Percentiles rank a stretch among this genome's conserved stretches.
phyloP scores from a whole-genome alignment of 2,329 filamentous ascomycete genomes.

The Hymenoscyphus fructigenus region DNA sequence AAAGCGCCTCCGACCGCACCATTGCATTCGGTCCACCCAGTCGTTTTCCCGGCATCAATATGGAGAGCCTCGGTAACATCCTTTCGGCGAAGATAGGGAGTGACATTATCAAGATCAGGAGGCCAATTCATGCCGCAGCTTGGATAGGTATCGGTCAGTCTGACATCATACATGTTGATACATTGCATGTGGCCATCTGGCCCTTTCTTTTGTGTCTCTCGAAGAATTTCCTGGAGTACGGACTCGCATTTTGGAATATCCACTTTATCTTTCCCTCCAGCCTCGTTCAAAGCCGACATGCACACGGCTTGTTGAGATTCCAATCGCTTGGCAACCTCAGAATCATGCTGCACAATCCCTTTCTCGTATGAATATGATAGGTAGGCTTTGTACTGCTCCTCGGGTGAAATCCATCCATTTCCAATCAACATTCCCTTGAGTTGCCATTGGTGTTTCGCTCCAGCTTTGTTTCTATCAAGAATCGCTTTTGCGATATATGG shows the following conservation, averaged over 20 bases:
- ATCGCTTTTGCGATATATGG: conserved; percentile 95
- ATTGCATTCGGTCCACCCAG: conserved; percentile 90
- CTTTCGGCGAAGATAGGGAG: conserved; percentile 78
- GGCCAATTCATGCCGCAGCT: conserved; percentile 99
- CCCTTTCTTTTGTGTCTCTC: conserved; percentile 57
- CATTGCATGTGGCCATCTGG: conserved; percentile 59
- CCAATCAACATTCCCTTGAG: conserved; percentile 87
- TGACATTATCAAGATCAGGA: conserved; percentile 74
- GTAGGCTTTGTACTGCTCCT: conserved; percentile 87
- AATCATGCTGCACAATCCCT: conserved; percentile 68
- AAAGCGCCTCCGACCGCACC: conserved; percentile 75
- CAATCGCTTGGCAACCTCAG: conserved; percentile 61
- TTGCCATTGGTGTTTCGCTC: conserved; percentile 62
- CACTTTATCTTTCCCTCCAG: conserved; percentile 60
- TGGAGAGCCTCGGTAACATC: conserved; percentile 82
- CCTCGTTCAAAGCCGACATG: conserved; percentile 56
- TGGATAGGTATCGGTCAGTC: conserved; percentile 74
- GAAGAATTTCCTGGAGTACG: conserved; percentile 72
- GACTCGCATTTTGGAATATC: conserved; percentile 71
- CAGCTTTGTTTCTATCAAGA: conserved; percentile 77
- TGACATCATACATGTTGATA: conserved; percentile 96
- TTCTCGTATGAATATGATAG: conserved; percentile 77
- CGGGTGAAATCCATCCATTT: conserved; percentile 94
- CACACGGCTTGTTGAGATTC: conserved; percentile 71
- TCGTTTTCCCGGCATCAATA: conserved; percentile 75